phyloP scores from a whole-genome alignment of 2,329 filamentous ascomycete species.

The Ceratocystis albifundus region DNA sequence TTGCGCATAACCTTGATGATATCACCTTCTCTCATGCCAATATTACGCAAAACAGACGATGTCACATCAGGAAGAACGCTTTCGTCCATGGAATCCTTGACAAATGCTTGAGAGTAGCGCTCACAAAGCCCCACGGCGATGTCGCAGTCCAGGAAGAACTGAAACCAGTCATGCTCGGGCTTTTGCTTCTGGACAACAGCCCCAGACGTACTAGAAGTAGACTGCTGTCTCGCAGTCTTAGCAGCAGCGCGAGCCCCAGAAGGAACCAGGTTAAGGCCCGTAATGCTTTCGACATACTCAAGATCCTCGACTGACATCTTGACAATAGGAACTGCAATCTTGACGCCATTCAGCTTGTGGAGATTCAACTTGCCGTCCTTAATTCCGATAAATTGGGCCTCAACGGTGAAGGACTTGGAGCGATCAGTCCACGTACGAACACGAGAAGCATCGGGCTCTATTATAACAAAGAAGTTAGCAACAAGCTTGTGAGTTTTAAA shows the following conservation, averaged over 20 bases:
- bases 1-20: conserved; percentile 90
- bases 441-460: conserved; percentile 73
- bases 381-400: conserved; percentile 88
- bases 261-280: conserved; percentile 22
- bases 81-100: conserved; percentile 90
- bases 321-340: conserved; percentile 86
- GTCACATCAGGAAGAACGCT: conserved; percentile 84
- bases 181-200: conserved; percentile 49
- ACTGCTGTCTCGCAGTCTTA: conserved; percentile 41
- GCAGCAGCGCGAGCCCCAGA: conserved; percentile 21
- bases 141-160: conserved; percentile 90
- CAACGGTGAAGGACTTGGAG: conserved; percentile 90
- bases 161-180: conserved; percentile 93
- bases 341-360: conserved; percentile 95
- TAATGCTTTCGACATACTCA: conserved; percentile 75
- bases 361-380: conserved; percentile 95
- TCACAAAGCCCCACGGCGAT: conserved; percentile 89
- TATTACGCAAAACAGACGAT: conserved; percentile 64
- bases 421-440: conserved; percentile 90
- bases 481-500: background rate
- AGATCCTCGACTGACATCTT: conserved; percentile 96
- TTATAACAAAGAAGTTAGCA: background rate
- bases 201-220: conserved; percentile 37
- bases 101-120: conserved; percentile 80
- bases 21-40: conserved; percentile 92